Conservation (phyloP, 129 eudicot species). For the Daucus carota region DH1_v3.0 NC_030388.2:24539001-24539500, state of each 20-base stretch:
- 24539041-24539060: slow-evolving; percentile 33
- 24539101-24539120: slow-evolving; percentile 33
- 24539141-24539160: slow-evolving; percentile 43
- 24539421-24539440: slow-evolving; percentile 46
- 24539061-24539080: slow-evolving; percentile 34
- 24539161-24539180: slow-evolving; percentile 31
- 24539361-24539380: slow-evolving; percentile 41
- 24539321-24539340: slow-evolving; percentile 34
- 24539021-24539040: slow-evolving; percentile 38
- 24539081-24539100: slow-evolving; percentile 30
- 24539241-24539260: slow-evolving; percentile 40
- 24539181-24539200: slow-evolving; percentile 43
- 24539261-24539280: slow-evolving; percentile 39
- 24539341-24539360: slow-evolving; percentile 32
- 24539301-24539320: slow-evolving; percentile 43
- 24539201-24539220: slow-evolving; percentile 37
- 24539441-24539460: slow-evolving; percentile 47
- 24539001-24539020: slow-evolving; percentile 36
- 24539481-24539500: slow-evolving; percentile 42
- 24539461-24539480: slow-evolving; percentile 39
- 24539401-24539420: slow-evolving; percentile 37
- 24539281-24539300: slow-evolving; percentile 35
- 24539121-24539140: slow-evolving; percentile 41
- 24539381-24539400: slow-evolving; percentile 37
- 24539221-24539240: slow-evolving; percentile 45